Evolutionary conservation across 768 basidiomycete genomes (phyloP).

Genomic region (Suillus paluster): DNA sequence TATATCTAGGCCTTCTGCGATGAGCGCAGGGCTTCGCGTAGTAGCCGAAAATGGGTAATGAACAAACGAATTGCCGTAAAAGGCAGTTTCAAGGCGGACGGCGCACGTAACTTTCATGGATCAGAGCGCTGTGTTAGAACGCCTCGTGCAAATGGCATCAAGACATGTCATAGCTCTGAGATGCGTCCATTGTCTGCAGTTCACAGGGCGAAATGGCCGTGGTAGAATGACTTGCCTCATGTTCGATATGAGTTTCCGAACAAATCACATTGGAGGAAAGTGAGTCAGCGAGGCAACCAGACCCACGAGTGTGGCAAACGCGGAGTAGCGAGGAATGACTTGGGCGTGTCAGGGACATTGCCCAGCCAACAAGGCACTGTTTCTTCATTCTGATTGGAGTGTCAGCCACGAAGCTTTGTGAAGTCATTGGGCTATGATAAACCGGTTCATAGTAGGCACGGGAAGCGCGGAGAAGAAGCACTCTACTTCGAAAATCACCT

Average conservation of each 20-base stretch:
- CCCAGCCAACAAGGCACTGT: constrained; percentile 1
- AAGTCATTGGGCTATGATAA: constrained; percentile 15
- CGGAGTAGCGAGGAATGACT: neutral
- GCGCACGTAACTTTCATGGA: constrained; percentile 35
- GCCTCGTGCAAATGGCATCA: constrained; percentile 31
- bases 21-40: constrained; percentile 32
- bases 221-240: constrained; percentile 21
- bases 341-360: constrained; percentile 3
- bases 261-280: neutral
- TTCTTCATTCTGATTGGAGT: constrained; percentile 3
- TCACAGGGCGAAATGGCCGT: constrained; percentile 22
- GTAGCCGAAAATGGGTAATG: constrained; percentile 35
- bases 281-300: constrained; percentile 2
- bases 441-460: constrained; percentile 12
- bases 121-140: constrained; percentile 17
- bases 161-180: constrained; percentile 27
- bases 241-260: constrained; percentile 13
- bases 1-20: constrained; percentile 37
- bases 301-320: constrained; percentile 27
- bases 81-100: constrained; percentile 41
- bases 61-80: constrained; percentile 42
- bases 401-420: constrained; percentile 21
- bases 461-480: constrained; percentile 23
- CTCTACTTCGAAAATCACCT: constrained; percentile 12
- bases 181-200: constrained; percentile 23